Percentiles rank a stretch among this genome's conserved stretches.
Conservation (phyloP, 768 basidiomycete genomes). For the Hysterangium stoloniferum region DNA sequence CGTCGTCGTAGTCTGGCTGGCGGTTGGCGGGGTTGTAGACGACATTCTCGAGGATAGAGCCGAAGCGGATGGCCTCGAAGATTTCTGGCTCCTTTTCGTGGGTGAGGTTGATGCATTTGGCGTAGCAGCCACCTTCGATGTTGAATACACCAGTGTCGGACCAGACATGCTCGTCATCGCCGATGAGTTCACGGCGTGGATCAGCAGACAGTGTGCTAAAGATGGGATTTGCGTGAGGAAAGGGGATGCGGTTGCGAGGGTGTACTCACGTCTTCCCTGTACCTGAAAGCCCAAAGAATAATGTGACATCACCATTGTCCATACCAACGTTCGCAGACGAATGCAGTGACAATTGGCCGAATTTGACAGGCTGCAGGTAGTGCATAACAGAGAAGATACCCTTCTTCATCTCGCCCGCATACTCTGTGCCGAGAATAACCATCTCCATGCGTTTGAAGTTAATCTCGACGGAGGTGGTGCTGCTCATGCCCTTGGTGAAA, state of each 20-base stretch:
- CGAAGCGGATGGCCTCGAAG: slow-evolving; percentile 89
- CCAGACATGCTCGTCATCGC: slow-evolving; percentile 99
- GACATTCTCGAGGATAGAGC: slow-evolving; percentile 97
- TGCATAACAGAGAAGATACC: slow-evolving; percentile 99
- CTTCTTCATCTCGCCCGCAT: slow-evolving; percentile 99
- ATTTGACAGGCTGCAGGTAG: slow-evolving; percentile 98
- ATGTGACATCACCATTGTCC: slow-evolving; percentile 83
- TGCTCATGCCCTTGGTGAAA: slow-evolving; percentile 99
- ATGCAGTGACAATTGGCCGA: slow-evolving; percentile 94
- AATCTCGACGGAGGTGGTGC: slow-evolving; percentile 97
- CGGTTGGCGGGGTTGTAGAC: slow-evolving; percentile 86
- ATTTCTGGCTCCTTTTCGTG: slow-evolving; percentile 98
- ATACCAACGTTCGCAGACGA: slow-evolving; percentile 96
- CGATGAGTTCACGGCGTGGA: slow-evolving; percentile 87
- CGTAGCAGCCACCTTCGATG: slow-evolving; percentile 99
- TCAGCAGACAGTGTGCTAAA: slow-evolving; percentile 83
- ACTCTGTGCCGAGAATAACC: slow-evolving; percentile 98
- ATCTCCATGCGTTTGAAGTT: slow-evolving; percentile 99
- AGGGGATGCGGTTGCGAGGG: neutral
- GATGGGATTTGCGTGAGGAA: neutral
- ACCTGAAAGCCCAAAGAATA: slow-evolving; percentile 98
- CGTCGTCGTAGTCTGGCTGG: slow-evolving; percentile 89
- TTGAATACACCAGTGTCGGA: slow-evolving; percentile 98
- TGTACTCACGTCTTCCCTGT: slow-evolving; percentile 79
- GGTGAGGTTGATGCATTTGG: slow-evolving; percentile 95